These are phyloP conservation scores for Penicillium alfredii DNA, from an alignment of 495 filamentous ascomycete species.

Conservation along the genomic window DNA sequence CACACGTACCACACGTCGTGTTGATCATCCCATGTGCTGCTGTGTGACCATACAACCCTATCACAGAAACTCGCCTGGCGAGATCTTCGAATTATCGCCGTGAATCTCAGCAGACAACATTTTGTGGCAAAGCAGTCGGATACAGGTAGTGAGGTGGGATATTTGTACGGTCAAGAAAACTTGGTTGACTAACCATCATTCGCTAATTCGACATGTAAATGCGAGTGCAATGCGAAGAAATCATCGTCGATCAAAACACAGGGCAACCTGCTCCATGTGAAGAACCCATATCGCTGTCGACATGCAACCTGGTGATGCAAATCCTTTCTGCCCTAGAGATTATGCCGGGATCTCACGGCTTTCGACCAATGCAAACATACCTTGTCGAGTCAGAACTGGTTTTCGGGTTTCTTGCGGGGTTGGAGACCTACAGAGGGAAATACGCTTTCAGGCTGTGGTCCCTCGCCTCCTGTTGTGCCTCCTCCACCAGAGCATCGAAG, in stretches of 20 bases:
- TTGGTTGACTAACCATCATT: conserved; percentile 20
- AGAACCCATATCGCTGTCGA: too few relatives aligned
- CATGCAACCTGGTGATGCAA: too few relatives aligned
- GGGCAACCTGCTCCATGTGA: too few relatives aligned
- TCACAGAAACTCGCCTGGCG: background rate
- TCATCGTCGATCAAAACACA: too few relatives aligned
- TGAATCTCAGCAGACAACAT: background rate
- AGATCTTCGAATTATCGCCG: too few relatives aligned
- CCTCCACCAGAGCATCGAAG: conserved; percentile 58
- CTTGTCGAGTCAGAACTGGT: conserved; percentile 27
- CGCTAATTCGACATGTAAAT: conserved; percentile 16
- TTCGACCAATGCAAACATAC: conserved; percentile 55
- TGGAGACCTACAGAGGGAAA: conserved; percentile 63
- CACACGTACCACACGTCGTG: too few relatives aligned
- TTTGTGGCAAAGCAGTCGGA: background rate
- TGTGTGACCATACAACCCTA: conserved; percentile 1
- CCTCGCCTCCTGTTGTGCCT: conserved; percentile 61
- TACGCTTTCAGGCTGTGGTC: conserved; percentile 64
- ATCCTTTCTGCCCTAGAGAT: background rate
- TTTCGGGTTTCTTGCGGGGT: background rate
- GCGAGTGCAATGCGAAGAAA: conserved; percentile 11
- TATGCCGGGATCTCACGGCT: conserved; percentile 24
- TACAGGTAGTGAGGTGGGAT: too few relatives aligned
- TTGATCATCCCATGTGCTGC: too few relatives aligned
- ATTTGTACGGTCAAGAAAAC: conserved; percentile 6